Evolutionary conservation across 805 yeast genomes (phyloP).

Genomic region (Priceomyces castillae): DNA sequence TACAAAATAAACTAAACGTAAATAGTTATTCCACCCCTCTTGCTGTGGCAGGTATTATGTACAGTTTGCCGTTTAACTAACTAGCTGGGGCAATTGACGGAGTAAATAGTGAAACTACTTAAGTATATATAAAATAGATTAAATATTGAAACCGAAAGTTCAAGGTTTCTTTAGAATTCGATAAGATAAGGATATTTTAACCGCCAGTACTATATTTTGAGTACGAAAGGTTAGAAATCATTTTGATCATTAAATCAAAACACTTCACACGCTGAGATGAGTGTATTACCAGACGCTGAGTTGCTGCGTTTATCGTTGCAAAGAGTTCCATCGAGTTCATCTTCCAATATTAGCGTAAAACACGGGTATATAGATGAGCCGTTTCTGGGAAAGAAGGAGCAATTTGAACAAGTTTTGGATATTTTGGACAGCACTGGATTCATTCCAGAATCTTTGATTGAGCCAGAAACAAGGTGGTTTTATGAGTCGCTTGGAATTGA

Average conservation of each 20-base stretch:
- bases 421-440: constrained; percentile 79
- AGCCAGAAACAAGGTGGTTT: constrained; percentile 85
- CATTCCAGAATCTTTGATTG: constrained; percentile 84
- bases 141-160: no score
- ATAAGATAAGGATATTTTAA: neutral
- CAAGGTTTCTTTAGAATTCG: no score
- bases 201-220: neutral
- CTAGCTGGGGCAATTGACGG: neutral
- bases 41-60: neutral
- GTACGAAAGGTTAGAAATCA: neutral
- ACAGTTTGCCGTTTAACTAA: neutral
- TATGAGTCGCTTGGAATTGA: constrained; percentile 86
- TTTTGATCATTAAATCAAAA: neutral
- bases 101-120: neutral
- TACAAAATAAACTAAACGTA: neutral
- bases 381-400: constrained; percentile 77
- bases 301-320: constrained; percentile 23
- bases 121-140: neutral
- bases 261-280: neutral
- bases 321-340: constrained; percentile 25
- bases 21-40: neutral
- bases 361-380: constrained; percentile 73
- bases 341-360: constrained; percentile 30
- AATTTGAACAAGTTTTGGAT: constrained; percentile 79
- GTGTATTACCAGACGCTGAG: constrained; percentile 15